Evolutionary conservation across 2,329 filamentous ascomycete genomes (phyloP), one percentile per base, ranked within the genome.

Genomic region (Clonostachys sp.): DNA sequence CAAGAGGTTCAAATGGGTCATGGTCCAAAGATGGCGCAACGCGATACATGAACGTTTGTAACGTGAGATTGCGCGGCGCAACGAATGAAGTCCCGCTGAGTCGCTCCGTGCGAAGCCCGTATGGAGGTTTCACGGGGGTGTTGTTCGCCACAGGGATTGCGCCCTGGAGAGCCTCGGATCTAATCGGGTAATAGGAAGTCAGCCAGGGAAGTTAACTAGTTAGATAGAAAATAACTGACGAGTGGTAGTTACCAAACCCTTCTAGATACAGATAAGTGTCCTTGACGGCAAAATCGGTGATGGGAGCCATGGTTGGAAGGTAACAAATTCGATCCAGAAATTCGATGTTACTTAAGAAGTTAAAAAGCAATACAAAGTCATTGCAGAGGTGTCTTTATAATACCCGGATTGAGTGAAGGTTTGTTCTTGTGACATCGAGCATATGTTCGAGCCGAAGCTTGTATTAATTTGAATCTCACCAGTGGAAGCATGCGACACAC

Each of bases 241-340:
- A 86, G 63, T 89, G 80, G 62, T 91, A 85, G 44, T 77, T 82
- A 65, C 80, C 78, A 72, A 94, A 91, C 64, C 89, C 89, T 71
- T 83, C 87, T 60, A 84, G 84, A 66, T 94, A 94, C 50, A 72
- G 74, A 72, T 94, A 94, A 57, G 75, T 77, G 55, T 80, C 77
- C 50, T 66, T 60, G 20, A 71, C 61, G 35, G 65, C 62, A 50
- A 80, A 80, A 0, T 65, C 55, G 5, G 76, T 79, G 49, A 73
- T 65, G 10, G 75, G 74, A 76, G 80, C 80, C 44, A 48, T 67
- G 53, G 6, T 30, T 30, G 24, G 24, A 5, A 30, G 24, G 8
- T 9, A 30, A 30, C 24, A 30, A 30, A 30, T 30, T 30, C 24
- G 24, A 10, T 30, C 9, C 24, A 30, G 24, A 30, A 30, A 10